Percentiles rank a stretch among this genome's conserved stretches.
Conservation (phyloP, 768 basidiomycete species). For the Cystobasidium ongulense region DNA sequence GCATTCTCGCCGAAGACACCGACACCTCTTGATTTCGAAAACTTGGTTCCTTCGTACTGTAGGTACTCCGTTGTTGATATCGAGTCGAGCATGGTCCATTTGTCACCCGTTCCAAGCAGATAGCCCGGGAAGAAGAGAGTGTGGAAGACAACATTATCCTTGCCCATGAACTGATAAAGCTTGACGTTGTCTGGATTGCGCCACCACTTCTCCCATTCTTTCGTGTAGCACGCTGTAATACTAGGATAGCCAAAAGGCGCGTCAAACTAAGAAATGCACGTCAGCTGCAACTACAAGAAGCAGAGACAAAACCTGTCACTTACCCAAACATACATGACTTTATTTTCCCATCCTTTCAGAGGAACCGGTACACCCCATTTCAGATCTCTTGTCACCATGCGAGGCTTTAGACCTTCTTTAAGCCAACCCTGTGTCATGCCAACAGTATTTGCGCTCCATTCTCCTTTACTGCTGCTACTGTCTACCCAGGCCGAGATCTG, state of each 20-base stretch:
- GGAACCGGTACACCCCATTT: conserved; percentile 96
- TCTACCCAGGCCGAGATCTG: conserved; percentile 81
- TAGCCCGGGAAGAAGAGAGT: conserved; percentile 89
- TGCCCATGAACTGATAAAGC: conserved; percentile 99
- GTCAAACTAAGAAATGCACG: conserved; percentile 60
- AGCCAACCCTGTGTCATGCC: conserved; percentile 81
- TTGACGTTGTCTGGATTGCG: conserved; percentile 77
- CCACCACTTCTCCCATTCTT: conserved; percentile 98
- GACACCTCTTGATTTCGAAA: conserved; percentile 92
- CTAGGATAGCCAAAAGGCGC: conserved; percentile 94
- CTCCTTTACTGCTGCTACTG: conserved; percentile 65
- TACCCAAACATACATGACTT: conserved; percentile 97
- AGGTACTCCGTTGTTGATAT: conserved; percentile 97
- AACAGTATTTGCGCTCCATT: conserved; percentile 90
- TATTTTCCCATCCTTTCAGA: conserved; percentile 75
- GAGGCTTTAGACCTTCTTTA: conserved; percentile 73
- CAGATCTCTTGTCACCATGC: conserved; percentile 86
- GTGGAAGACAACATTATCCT: conserved; percentile 98
- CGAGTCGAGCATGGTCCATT: conserved; percentile 91
- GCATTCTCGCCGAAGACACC: conserved; percentile 95
- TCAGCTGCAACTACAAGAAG: background rate
- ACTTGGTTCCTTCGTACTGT: conserved; percentile 97
- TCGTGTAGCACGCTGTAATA: conserved; percentile 89
- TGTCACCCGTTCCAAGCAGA: conserved; percentile 74
- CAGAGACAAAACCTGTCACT: conserved; percentile 43